Evolutionary conservation across 345 rosid genomes (phyloP).

Genomic region (Physaria fendleri): DNA sequence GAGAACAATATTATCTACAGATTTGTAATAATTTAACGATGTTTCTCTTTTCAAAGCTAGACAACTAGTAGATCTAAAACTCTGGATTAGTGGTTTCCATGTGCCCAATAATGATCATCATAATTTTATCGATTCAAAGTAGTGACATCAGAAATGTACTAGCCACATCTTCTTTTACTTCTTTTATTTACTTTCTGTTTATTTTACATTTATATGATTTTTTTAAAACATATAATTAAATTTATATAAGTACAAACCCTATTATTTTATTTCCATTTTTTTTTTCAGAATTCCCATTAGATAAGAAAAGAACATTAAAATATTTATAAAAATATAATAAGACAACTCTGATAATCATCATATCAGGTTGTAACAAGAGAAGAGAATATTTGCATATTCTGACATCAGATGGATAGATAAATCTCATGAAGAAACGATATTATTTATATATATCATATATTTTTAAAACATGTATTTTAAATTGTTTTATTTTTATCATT

Average conservation of each 20-base stretch:
- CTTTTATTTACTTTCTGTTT: too few species aligned
- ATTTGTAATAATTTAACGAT: neutral
- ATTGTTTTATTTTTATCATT: too few species aligned
- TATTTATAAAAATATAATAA: too few species aligned
- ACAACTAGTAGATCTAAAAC: slow-evolving; percentile 6
- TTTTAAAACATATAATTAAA: neutral
- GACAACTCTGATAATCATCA: slow-evolving; percentile 5
- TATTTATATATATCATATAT: too few species aligned
- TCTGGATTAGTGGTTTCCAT: slow-evolving; percentile 16
- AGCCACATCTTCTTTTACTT: neutral
- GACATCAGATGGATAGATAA: slow-evolving; percentile 20
- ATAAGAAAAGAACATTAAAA: too few species aligned
- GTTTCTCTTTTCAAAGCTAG: slow-evolving; percentile 10
- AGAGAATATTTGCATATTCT: neutral
- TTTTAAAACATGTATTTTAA: too few species aligned
- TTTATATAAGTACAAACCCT: neutral
- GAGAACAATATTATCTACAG: too few species aligned
- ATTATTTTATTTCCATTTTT: neutral
- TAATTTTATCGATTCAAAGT: neutral
- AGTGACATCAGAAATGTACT: neutral
- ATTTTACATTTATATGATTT: neutral
- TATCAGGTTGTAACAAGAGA: slow-evolving; percentile 4
- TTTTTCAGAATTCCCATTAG: neutral
- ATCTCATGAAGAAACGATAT: too few species aligned
- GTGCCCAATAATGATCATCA: slow-evolving; percentile 2